Evolutionary conservation across 1,284 basidiomycete genomes (phyloP), one percentile per base, ranked within the genome.

Genomic region (Puccinia coronata): DNA sequence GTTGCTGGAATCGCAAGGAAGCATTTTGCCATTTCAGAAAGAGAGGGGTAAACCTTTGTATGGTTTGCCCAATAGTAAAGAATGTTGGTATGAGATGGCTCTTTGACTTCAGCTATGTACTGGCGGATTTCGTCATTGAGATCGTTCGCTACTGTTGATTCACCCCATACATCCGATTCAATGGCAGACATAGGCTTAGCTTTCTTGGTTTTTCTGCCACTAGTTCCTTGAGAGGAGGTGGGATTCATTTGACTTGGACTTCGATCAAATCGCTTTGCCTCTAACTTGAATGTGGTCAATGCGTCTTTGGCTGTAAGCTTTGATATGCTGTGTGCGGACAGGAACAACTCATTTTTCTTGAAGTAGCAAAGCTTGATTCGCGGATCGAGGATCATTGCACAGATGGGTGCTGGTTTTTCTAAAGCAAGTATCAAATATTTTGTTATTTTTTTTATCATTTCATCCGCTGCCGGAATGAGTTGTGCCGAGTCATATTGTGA

Each of bases 1-100:
- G 63, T 65, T 4, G 63, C 63, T 18, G 63, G 63, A 16, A 65
- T 65, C 6, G 34, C 63, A 39, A 65, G 63, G 34, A 39, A 65
- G 23, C 34, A 65, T 23, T 39, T 3, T 8, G 28, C 61, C 61
- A 63, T 63, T 5, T 6, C 8, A 9, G 61, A 14, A 16, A 63
- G 25, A 20, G 61, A 14, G 16, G 61, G 25, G 5, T 34, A 63
- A n/a, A n/a, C n/a, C n/a, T n/a, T n/a, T n/a, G n/a, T n/a, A n/a
- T n/a, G n/a, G n/a, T n/a, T n/a, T n/a, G n/a, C n/a, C n/a, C n/a
- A n/a, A n/a, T n/a, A n/a, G n/a, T n/a, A n/a, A n/a, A n/a, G n/a
- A n/a, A n/a, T 53, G 51, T 53, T 53, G 51, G 51, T 53, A 11
- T 8, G 5, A 16, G 23, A 5, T 20, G 11, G 11, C 51, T 53